Evolutionary conservation across 2,329 filamentous ascomycete species (phyloP), one percentile per base, ranked within the genome.

Genomic region (Phaeosphaeriaceae sp.): DNA sequence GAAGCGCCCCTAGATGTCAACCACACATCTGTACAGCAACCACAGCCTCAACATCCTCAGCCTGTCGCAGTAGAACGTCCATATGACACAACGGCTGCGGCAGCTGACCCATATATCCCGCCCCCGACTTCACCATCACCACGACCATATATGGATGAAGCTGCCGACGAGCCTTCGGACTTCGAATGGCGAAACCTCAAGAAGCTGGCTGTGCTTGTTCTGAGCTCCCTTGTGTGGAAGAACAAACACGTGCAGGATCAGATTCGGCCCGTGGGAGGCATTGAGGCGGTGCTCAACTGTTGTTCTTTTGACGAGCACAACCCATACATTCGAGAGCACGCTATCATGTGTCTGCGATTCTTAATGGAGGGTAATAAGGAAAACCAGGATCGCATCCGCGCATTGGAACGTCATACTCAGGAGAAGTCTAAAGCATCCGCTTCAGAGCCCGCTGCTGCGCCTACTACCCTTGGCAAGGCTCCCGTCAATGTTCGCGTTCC

Each of bases 281-380:
- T 98, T 46, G 91, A 97, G 66, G 89, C 92, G 0, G 85, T 98
- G 21, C 86, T 97, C 17, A 93, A 93, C 71, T 97, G 93, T 78
- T 97, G 93, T 69, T 87, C 89, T 30, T 95, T 95, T 74, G 94
- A 98, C 73, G 93, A 94, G 67, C 89, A 97, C 79, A 97, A 97
- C 72, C 93, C 93, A 0, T 97, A 94, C 74, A 94, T 97, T 63
- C 92, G 94, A 70, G 94, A 98, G 77, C 91, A 88, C 64, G 84
- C 86, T 61, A 83, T 82, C 58, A 80, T 87, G 65, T 89, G 85
- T 49, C 67, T 80, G 3, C 69, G 78, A 1, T 80, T 80, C 54
- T 82, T 91, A 6, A 86, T 92, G 79, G 90, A 92, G 67, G 90
- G 90, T 13, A 92, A 89, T 60, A 86, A 89, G 30, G 89, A 89